Evolutionary conservation across 306 rosid species (phyloP), one percentile per base, ranked within the genome.

Genomic region (Leucaena leucocephala): DNA sequence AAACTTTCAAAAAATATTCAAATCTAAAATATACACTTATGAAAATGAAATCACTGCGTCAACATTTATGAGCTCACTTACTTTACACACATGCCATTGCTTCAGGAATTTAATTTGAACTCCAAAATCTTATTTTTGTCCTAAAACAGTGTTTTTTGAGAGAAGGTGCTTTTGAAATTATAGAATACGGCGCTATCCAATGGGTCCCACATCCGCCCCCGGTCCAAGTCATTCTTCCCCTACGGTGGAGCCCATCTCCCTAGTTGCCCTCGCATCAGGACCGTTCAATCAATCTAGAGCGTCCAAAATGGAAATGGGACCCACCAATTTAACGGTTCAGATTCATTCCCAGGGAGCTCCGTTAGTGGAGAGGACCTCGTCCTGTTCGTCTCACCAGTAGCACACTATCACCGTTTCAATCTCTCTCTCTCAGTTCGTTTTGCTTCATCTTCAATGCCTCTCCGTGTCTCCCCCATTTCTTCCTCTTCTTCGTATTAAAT

Each of bases 231-330:
- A 10, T 22, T 40, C 57, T 55, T 13, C 54, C 4, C 22, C 13
- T 1, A 8, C 17, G 46, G 35, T 72, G 64, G 65, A 50, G 48
- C 44, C 45, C 45, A 27, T 0, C 22, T 14, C 8, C 52, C 21
- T 0, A 2, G 16, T 13, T 7, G 44, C 65, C 2, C 63, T 54
- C 6, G 4, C 63, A 75, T 66, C 77, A 4, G 27, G 52, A 73
- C 82, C 75, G 75, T 38, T 59, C 10, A 34, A 1, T 1, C 76
- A 63, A 77, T 81, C 79, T 0, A 12, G 50, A 71, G 83, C 84
- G 75, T 78, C 12, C 16, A 43, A 52, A 70, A 22, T 0, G 5
- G 12, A 8, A 6, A 11, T 2, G 15, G 66, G 69, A 8, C 86
- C 86, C 70, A 82, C 54, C 8, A 1, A 0, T 19, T 12, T 1